Conservation (phyloP, 345 rosid species). For the Linum trigynum region DNA sequence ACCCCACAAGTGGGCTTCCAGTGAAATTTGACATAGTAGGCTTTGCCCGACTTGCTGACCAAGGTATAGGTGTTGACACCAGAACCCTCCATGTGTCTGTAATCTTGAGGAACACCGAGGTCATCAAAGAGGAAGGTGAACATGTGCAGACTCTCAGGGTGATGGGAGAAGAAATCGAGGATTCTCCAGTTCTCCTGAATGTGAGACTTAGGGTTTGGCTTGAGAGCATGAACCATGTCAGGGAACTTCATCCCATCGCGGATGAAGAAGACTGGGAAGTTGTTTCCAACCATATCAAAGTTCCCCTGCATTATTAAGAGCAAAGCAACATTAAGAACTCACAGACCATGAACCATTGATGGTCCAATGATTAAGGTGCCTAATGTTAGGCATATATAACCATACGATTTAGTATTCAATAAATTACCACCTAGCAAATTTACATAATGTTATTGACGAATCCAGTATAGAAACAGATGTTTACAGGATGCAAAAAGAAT, state of each 20-base stretch:
- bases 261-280: constrained; percentile 22
- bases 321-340: neutral
- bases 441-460: too few relatives aligned
- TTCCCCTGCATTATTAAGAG: constrained; percentile 17
- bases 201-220: constrained; percentile 24
- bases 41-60: constrained; percentile 19
- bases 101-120: constrained; percentile 22
- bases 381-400: neutral
- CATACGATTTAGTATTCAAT: neutral
- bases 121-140: constrained; percentile 24
- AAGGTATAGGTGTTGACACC: constrained; percentile 23
- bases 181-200: constrained; percentile 25
- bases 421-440: neutral
- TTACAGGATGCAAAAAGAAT: neutral
- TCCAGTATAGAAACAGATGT: too few relatives aligned
- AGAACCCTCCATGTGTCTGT: constrained; percentile 26
- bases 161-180: constrained; percentile 23
- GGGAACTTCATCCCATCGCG: constrained; percentile 25
- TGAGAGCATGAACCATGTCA: constrained; percentile 24
- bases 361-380: neutral
- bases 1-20: constrained; percentile 26
- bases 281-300: constrained; percentile 25
- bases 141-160: constrained; percentile 23
- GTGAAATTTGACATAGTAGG: constrained; percentile 21
- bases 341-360: neutral